Evolutionary conservation across 2,329 filamentous ascomycete genomes (phyloP), one percentile per base, ranked within the genome.

Genomic region (Dryadomyces sulphureus): DNA sequence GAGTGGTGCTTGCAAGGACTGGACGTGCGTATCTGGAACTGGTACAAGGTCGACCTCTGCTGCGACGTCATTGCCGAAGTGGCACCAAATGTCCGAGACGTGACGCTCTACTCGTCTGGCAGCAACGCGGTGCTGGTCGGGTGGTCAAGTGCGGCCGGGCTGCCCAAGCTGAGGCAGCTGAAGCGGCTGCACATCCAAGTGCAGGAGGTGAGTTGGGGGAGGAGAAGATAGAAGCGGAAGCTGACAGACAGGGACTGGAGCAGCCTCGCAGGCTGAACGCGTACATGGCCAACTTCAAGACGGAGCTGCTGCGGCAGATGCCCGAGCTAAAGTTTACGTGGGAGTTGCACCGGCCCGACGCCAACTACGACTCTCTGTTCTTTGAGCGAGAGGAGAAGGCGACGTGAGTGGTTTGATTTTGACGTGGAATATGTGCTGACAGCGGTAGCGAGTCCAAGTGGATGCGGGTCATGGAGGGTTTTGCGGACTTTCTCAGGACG

Each of bases 61-160:
- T 32, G 22, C 39, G 43, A 50, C 16, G 45, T 50, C 35, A 47
- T 50, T 25, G 25, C 17, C 2, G 17, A 39, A 7, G 17, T 27
- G 8, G 45, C 45, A 5, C 20, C 34, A 11, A 41, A 44, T 27
- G 43, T 36, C 21, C 2, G 27, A 30, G 45, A 50, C 7, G 38
- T 47, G 34, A 47, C 48, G 7, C 45, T 50, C 9, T 50, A 45
- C 35, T 47, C 48, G 7, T 48, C 48, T 17, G 48, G 48, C 22
- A 50, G 30, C 45, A 47, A 47, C 11, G 39, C 48, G 14, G 39
- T 47, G 12, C 41, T 50, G 8, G 24, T 45, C 2, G 43, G 48
- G 5, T 50, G 48, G 48, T 45, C 45, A 11, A 50, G 48, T 21
- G 11, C 24, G 4, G 32, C 35, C 9, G 48, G 48, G 3, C 27